Evolutionary conservation across 768 basidiomycete genomes (phyloP), one percentile per base, ranked within the genome.

Genomic region (Lyophyllum semitale): DNA sequence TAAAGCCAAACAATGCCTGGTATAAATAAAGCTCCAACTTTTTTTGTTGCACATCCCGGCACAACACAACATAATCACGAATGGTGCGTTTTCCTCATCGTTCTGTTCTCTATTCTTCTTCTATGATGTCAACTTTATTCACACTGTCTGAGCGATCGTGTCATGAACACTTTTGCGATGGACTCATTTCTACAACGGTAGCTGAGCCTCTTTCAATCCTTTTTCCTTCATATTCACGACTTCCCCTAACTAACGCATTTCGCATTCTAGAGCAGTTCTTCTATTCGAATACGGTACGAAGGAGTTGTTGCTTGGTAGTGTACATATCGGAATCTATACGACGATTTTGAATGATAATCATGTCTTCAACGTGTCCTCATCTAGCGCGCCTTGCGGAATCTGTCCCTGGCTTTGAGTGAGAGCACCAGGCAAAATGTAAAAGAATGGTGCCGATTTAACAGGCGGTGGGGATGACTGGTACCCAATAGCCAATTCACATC

Each of bases 361-460:
- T 29, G 35, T 59, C 63, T 64, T 58, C 41, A 20, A 30, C 13
- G 11, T 11, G 8, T 54, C 45, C 37, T 81, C 78, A 47, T 88
- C 85, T 64, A 95, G 93, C 6, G 94, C 94, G 59, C 92, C 91
- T 43, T 79, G 71, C 9, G 94, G 94, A 29, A 94, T 73, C 65
- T 93, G 87, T 30, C 94, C 94, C 76, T 96, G 94, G 61, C 88
- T 74, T 64, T 90, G 89, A n/a, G 91, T 93, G 54, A 96, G 78
- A 17, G 91, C 88, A 4, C 94, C 94, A 43, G 83, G 77, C 46
- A 92, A 61, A 51, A 95, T 83, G 67, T 95, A 96, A 33, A 95
- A 63, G 69, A 85, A 95, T 1, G 89, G 84, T 2, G 83, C 87
- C 2, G 84, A 83, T 71, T 91, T 93, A 40, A 79, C 77, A 30